Evolutionary conservation across 179 eudicot genomes (phyloP).

Genomic region (Camellia oleifera): DNA sequence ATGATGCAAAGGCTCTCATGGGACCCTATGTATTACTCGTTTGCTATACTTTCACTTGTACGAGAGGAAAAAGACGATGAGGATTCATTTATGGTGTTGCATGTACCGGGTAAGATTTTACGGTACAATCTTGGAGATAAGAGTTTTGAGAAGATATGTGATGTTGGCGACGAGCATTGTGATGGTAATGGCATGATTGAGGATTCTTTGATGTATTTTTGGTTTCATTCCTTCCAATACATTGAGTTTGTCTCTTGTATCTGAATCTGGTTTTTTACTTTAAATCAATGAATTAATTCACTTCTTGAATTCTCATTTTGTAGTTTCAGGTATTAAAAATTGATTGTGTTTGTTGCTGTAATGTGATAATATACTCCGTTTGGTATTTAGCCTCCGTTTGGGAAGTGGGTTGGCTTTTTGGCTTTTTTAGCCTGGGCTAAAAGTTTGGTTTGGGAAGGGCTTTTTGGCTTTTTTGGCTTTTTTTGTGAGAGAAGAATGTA

Average conservation of each 20-base stretch:
- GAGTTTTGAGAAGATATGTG: constrained; percentile 17
- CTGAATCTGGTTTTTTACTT: background rate
- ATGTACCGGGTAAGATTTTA: constrained; percentile 18
- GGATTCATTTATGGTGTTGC: constrained; percentile 25
- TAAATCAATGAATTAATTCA: background rate
- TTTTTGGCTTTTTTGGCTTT: no score
- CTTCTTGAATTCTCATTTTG: background rate
- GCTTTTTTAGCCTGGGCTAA: no score
- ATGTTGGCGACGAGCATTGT: constrained; percentile 33
- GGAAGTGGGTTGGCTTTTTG: no score
- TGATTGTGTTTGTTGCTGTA: no score
- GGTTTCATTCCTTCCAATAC: constrained; percentile 16
- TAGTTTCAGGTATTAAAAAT: no score
- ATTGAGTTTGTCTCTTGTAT: constrained; percentile 21
- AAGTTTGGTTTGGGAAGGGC: no score
- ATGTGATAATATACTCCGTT: no score
- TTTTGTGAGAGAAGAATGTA: no score
- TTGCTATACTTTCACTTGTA: constrained; percentile 15
- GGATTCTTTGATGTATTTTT: background rate
- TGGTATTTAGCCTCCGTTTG: no score
- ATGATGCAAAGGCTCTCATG: constrained; percentile 1
- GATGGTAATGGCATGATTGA: constrained; percentile 10
- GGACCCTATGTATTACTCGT: background rate
- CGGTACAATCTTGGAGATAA: constrained; percentile 17
- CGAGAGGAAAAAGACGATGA: constrained; percentile 16